These are phyloP conservation scores for Cladosporium sp. DNA, from an alignment of 2,329 filamentous ascomycete genomes.

Conservation along the genomic window DNA sequence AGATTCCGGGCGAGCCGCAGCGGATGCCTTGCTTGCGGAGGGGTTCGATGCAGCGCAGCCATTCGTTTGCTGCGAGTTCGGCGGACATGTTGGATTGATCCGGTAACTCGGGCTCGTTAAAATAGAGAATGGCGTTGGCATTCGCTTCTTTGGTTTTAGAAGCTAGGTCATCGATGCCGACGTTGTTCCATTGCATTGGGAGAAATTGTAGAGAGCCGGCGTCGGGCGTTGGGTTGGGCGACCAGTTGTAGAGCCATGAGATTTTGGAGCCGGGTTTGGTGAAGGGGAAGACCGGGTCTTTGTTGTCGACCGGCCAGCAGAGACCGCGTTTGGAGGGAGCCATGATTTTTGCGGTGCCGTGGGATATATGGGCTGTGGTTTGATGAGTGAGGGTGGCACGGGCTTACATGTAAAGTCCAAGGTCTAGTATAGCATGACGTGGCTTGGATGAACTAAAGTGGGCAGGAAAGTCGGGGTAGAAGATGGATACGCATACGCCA, in stretches of 20 bases:
- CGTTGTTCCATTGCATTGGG: slow-evolving; percentile 33
- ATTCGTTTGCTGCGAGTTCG: slow-evolving; percentile 24
- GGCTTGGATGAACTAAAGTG: neutral
- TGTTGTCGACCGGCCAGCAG: slow-evolving; percentile 27
- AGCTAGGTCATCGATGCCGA: slow-evolving; percentile 23
- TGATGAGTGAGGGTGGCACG: neutral
- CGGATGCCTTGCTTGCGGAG: slow-evolving; percentile 24
- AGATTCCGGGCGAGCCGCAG: slow-evolving; percentile 29
- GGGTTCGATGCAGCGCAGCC: slow-evolving; percentile 28
- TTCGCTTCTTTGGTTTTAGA: slow-evolving; percentile 17
- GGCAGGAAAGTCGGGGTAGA: neutral
- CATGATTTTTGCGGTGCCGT: neutral
- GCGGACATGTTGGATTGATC: slow-evolving; percentile 29
- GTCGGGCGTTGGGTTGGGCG: slow-evolving; percentile 24
- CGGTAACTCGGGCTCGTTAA: slow-evolving; percentile 32
- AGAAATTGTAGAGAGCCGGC: slow-evolving; percentile 24
- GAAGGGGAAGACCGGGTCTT: slow-evolving; percentile 26
- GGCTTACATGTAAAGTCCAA: neutral
- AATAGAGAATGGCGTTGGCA: slow-evolving; percentile 21
- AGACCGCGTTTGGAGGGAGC: slow-evolving; percentile 27
- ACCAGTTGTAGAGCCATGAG: slow-evolving; percentile 34
- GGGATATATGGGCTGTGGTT: no score
- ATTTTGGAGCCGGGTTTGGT: slow-evolving; percentile 31
- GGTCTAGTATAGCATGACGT: neutral
- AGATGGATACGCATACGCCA: slow-evolving; percentile 6